Percentiles rank a stretch among this genome's conserved stretches.
Evolutionary conservation across 768 basidiomycete species (phyloP).

Genomic region (Naematelia aurantialba): DNA sequence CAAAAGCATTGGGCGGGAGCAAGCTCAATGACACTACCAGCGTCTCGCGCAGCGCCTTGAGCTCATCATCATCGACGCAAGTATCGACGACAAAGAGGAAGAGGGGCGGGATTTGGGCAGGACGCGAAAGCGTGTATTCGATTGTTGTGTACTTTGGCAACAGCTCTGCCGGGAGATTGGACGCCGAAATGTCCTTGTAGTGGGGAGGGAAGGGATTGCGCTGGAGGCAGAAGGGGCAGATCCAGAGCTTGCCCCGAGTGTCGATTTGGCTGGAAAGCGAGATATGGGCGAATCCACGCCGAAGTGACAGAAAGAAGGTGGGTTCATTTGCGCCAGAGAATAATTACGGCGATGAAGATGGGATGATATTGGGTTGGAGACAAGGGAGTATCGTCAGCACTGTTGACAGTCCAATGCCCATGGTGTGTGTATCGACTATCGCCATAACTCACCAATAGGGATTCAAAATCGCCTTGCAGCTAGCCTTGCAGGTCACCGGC

Average conservation of each 20-base stretch:
- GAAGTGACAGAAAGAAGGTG: background rate
- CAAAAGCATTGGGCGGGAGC: conserved; percentile 88
- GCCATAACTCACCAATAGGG: conserved; percentile 89
- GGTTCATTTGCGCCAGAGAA: background rate
- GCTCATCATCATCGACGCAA: conserved; percentile 83
- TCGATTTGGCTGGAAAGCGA: conserved; percentile 77
- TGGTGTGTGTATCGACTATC: no score
- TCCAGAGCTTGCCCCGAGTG: conserved; percentile 97
- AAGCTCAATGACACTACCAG: conserved; percentile 87
- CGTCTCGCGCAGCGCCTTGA: conserved; percentile 92
- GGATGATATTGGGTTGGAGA: conserved; percentile 12
- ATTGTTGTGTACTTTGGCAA: conserved; percentile 98
- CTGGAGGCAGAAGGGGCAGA: conserved; percentile 96
- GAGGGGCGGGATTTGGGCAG: conserved; percentile 86
- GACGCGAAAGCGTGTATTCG: conserved; percentile 94
- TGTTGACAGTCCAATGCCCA: no score
- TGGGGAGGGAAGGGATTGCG: conserved; percentile 97
- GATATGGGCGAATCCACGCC: background rate
- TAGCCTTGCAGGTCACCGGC: conserved; percentile 96
- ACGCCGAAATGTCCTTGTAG: conserved; percentile 97
- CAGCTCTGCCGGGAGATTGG: conserved; percentile 92
- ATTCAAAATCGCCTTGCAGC: conserved; percentile 95
- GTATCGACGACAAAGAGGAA: conserved; percentile 98
- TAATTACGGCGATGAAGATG: background rate
- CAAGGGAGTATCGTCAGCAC: no score